Evolutionary conservation across 176 grass and related monocot genomes (phyloP), one percentile per base, ranked within the genome.

Genomic region (Oryza meyeriana): DNA sequence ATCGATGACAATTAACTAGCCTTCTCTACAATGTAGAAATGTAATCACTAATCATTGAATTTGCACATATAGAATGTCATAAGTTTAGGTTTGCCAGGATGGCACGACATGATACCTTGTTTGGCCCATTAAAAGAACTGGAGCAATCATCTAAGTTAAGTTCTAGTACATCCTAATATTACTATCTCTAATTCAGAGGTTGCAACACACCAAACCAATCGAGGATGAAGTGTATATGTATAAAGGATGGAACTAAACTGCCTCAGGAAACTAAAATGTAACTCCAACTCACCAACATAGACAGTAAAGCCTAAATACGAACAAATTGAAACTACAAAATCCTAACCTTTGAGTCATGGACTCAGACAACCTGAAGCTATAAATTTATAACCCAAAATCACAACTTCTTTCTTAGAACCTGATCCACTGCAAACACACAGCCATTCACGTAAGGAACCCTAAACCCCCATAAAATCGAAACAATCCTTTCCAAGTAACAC

Each of bases 201-300:
- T 68, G 61, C 68, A 31, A 79, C 61, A 68, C 28, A 59, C 50
- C 18, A 36, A 24, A 35, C 61, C 24, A 48, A 24, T 71, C 20
- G 34, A 70, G 13, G 27, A 71, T 66, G 75, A 83, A 84, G 35
- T 70, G 68, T 48, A 80, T 40, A 24, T 70, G 68, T 48, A 80
- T 40, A 24, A 50, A 6, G 24, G 74, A n/a, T 76, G 24, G 33
- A 9, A 40, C 24, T 27, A 50, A 61, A 4, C 8, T 78, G 32
- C 6, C 30, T 62, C 6, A 8, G 18, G 55, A 77, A 55, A 83
- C 3, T 8, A 77, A 72, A 24, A 74, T 84, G 48, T 7, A 2
- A 68, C 50, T 47, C 10, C 3, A 47, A 52, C 27, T 68, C 48
- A 72, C 30, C 7, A 63, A 28, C 30, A 59, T 17, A 76, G 35